These are phyloP conservation scores for Penicillium italicum DNA, from an alignment of 2,329 filamentous ascomycete species.

Conservation along the genomic window DNA sequence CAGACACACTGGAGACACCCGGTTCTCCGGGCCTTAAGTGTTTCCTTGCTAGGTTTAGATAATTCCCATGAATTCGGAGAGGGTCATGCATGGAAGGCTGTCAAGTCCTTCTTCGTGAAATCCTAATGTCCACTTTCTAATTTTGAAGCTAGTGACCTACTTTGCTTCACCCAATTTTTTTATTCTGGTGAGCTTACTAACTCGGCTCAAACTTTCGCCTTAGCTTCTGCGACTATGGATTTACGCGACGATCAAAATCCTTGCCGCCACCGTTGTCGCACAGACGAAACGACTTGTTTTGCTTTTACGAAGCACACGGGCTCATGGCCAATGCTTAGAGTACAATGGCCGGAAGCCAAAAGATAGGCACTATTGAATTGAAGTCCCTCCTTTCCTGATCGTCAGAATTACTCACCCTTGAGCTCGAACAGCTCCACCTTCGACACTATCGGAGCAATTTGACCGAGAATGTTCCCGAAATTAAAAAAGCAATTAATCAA, in stretches of 20 bases:
- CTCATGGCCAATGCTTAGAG: background rate
- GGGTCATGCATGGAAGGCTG: conserved; percentile 28
- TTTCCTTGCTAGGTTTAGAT: conserved; percentile 10
- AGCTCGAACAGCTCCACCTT: background rate
- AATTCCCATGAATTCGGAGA: conserved; percentile 1
- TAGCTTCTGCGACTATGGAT: conserved; percentile 13
- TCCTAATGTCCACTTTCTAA: conserved; percentile 4
- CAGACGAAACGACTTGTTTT: conserved; percentile 19
- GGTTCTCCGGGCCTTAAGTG: conserved; percentile 1
- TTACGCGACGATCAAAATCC: background rate
- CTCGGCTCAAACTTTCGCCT: background rate
- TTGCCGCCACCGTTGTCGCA: conserved; percentile 29
- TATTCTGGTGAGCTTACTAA: background rate
- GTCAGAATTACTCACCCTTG: background rate
- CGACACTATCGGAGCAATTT: background rate
- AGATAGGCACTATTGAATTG: conserved; percentile 2
- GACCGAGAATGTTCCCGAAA: background rate
- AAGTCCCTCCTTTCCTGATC: background rate
- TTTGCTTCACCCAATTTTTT: conserved; percentile 1
- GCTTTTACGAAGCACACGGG: conserved; percentile 9
- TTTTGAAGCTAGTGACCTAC: conserved; percentile 3
- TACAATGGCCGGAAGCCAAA: background rate
- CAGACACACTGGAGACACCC: background rate
- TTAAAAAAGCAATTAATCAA: background rate
- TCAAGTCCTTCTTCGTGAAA: conserved; percentile 22